These are phyloP conservation scores for Dittrichia graveolens DNA, from an alignment of 129 eudicot genomes.

Conservation along the genomic window DNA sequence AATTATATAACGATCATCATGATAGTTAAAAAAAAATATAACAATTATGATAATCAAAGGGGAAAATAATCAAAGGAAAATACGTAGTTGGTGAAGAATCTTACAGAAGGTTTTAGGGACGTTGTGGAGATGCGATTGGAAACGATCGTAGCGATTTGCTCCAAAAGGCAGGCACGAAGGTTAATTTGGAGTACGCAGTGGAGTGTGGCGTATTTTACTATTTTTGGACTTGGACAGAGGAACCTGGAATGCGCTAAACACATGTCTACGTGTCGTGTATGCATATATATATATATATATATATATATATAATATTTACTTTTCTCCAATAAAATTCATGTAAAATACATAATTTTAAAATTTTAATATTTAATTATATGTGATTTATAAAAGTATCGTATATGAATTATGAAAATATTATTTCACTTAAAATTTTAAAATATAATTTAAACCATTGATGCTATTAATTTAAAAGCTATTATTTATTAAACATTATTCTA, in stretches of 20 bases:
- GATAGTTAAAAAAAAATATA: neutral
- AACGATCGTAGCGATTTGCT: neutral
- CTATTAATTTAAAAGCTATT: too few relatives aligned
- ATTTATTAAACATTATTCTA: too few relatives aligned
- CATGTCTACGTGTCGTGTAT: neutral
- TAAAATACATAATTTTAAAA: too few relatives aligned
- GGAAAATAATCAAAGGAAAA: neutral
- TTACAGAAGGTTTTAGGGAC: conserved; percentile 24
- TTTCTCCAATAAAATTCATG: too few relatives aligned
- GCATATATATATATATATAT: too few relatives aligned
- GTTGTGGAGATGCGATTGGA: conserved; percentile 9
- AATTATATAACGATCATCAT: neutral
- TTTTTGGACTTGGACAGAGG: neutral
- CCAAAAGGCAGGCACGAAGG: neutral
- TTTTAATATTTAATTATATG: too few relatives aligned
- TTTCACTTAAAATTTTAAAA: too few relatives aligned
- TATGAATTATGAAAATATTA: too few relatives aligned
- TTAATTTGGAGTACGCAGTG: conserved; percentile 7
- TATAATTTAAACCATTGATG: too few relatives aligned
- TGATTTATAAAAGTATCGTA: too few relatives aligned
- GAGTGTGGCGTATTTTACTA: too few relatives aligned
- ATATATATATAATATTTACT: too few relatives aligned
- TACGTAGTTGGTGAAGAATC: conserved; percentile 9
- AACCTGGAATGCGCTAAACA: neutral
- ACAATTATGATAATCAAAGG: neutral